A percentile compares a stretch with the other conserved stretches of the same genome.
phyloP scores from a whole-genome alignment of 2,329 filamentous ascomycete genomes.

The Aquanectria penicillioides region DNA sequence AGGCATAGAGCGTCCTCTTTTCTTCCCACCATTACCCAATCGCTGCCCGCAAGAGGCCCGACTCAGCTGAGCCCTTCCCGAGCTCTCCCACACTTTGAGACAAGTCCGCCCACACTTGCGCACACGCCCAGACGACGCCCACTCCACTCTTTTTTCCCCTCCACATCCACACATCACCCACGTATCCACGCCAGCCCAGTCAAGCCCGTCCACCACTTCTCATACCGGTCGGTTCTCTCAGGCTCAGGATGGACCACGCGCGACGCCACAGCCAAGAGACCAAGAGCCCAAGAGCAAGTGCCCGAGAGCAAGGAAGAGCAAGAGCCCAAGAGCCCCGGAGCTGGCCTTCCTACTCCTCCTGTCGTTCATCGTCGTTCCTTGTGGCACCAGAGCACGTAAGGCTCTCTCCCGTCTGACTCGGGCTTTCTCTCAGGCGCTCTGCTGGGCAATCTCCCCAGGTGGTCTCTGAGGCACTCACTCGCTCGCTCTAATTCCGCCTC shows the following conservation, averaged over 20 bases:
- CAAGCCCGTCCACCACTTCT: too few species aligned
- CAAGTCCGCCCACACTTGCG: constrained; percentile 10
- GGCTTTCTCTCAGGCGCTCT: too few species aligned
- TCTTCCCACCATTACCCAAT: constrained; percentile 26
- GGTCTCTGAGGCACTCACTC: too few species aligned
- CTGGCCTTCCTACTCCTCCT: not conserved
- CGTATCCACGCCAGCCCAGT: too few species aligned
- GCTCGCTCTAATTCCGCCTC: too few species aligned
- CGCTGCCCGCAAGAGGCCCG: constrained; percentile 20
- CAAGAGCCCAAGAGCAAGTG: too few species aligned
- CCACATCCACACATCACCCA: not conserved
- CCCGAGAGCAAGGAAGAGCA: too few species aligned
- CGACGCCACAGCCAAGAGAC: constrained; percentile 14
- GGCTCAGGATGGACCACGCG: not conserved
- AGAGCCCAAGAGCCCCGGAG: too few species aligned
- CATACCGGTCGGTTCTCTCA: too few species aligned
- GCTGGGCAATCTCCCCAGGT: too few species aligned
- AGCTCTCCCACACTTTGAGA: constrained; percentile 26
- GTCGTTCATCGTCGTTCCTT: constrained; percentile 7
- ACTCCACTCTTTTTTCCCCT: not conserved
- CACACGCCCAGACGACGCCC: not conserved
- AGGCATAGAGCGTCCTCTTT: constrained; percentile 29
- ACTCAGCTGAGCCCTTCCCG: constrained; percentile 37
- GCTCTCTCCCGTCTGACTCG: too few species aligned
- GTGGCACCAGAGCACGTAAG: too few species aligned